Evolutionary conservation across 495 filamentous ascomycete genomes (phyloP), one percentile per base, ranked within the genome.

Genomic region (Darksidea phi): DNA sequence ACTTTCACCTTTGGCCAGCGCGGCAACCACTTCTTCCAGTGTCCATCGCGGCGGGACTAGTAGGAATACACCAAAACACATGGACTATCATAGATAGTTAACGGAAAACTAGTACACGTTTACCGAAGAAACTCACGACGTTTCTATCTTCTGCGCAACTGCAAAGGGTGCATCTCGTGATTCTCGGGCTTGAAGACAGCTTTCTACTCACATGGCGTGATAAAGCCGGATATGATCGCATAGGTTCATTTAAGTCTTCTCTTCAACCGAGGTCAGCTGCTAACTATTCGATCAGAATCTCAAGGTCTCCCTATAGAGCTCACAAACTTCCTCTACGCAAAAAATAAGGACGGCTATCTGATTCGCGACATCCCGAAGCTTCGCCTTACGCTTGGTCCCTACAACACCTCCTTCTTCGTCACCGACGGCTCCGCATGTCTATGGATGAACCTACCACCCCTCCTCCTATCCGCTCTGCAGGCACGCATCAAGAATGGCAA

Each of bases 1-100:
- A 64, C 50, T 15, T 64, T 68, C 53, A 49, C 66, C 20, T 64
- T 68, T 23, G 57, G 66, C 38, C 66, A 68, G 48, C 47, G 56
- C 17, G 66, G 66, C n/a, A 48, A 57, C 42, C 57, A 68, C 48
- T 68, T 48, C 52, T 58, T 68, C 24, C 41, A 54, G 25, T 53
- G 57, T 26, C 56, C 56, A 1, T 68, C 57, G 28, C 45, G 18
- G 12, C 23, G 41, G 48, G 52, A 56, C 17, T 45, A 58, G 66
- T 68, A 64, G 0, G 66, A 34, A 1, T n/a, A 43, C 13, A 32
- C 5, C 41, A 23, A 18, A 15, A 28, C 18, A 38, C 24, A 8
- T 13, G 51, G 43, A 1, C 36, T 55, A 37, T n/a, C 7, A 3
- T n/a, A 3, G 10, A 32, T 15, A 20, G 17, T 1, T 21, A 28